Evolutionary conservation across 371 early-diverging fungal genomes (phyloP).

Genomic region (Mucor plumbeus): DNA sequence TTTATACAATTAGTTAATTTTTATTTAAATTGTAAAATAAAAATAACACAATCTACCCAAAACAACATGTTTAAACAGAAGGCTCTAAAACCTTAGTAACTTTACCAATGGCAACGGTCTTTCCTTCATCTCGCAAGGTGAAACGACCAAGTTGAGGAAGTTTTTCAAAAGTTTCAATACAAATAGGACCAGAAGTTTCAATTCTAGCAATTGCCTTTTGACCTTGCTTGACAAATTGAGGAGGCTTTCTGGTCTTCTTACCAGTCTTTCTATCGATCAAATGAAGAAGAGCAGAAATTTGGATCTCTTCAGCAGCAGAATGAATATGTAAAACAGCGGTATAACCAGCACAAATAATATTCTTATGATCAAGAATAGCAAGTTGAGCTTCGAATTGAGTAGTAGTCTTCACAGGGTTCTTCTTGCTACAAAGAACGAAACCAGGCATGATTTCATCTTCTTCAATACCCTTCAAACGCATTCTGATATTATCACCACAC

Average conservation of each 20-base stretch:
- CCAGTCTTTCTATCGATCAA: constrained; percentile 88
- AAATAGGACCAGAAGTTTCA: constrained; percentile 74
- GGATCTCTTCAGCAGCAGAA: constrained; percentile 87
- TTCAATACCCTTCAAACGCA: constrained; percentile 91
- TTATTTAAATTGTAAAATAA: neutral
- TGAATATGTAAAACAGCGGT: constrained; percentile 92
- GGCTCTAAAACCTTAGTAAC: constrained; percentile 76
- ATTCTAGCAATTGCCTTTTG: constrained; percentile 85
- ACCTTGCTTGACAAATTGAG: constrained; percentile 93
- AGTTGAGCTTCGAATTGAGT: constrained; percentile 87
- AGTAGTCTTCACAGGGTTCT: constrained; percentile 79
- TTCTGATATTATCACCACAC: constrained; percentile 93
- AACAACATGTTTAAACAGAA: constrained; percentile 18
- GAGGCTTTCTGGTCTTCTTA: constrained; percentile 85
- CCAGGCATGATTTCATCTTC: constrained; percentile 92
- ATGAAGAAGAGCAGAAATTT: constrained; percentile 81
- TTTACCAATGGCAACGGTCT: constrained; percentile 96
- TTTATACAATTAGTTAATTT: neutral
- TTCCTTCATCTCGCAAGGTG: constrained; percentile 95
- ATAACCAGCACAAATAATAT: constrained; percentile 95
- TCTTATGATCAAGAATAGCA: constrained; percentile 90
- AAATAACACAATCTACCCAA: neutral
- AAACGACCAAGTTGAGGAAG: constrained; percentile 95
- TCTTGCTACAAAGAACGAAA: constrained; percentile 83
- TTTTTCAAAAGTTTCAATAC: constrained; percentile 90